Evolutionary conservation across 306 rosid genomes (phyloP).

Genomic region (Luffa acutangula): DNA sequence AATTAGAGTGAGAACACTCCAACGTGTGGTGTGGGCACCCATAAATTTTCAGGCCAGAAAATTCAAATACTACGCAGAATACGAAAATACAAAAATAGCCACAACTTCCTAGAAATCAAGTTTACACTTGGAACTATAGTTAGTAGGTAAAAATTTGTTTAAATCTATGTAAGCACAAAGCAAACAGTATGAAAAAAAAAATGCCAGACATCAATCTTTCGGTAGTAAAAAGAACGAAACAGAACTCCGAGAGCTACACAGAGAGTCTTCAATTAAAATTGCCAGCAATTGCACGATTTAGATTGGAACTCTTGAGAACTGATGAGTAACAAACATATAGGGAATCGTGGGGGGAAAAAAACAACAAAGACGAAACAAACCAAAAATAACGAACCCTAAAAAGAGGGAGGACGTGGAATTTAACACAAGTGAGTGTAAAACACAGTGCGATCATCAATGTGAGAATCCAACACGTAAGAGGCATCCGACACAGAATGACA

Average conservation of each 20-base stretch:
- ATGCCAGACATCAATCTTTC: background rate
- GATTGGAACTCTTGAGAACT: background rate
- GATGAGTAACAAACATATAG: background rate
- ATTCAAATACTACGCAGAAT: background rate
- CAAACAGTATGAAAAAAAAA: background rate
- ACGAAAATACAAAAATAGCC: background rate
- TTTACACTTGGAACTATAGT: background rate
- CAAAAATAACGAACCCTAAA: background rate
- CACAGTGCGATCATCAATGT: background rate
- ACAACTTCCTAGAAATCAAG: background rate
- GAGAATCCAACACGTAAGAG: background rate
- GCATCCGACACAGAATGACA: background rate
- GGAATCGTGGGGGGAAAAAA: background rate
- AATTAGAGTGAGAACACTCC: background rate
- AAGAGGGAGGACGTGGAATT: background rate
- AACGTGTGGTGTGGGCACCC: background rate
- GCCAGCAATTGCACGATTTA: background rate
- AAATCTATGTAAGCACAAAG: background rate
- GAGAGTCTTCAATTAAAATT: background rate
- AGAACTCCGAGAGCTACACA: background rate
- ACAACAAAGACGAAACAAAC: background rate
- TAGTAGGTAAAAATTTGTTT: background rate
- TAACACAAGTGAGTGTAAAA: background rate
- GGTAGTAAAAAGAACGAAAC: background rate
- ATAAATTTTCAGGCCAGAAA: background rate